Percentiles rank a stretch among this genome's conserved stretches.
Conservation (phyloP, 2,329 filamentous ascomycete genomes). For the Botryotinia narcissicola region DNA sequence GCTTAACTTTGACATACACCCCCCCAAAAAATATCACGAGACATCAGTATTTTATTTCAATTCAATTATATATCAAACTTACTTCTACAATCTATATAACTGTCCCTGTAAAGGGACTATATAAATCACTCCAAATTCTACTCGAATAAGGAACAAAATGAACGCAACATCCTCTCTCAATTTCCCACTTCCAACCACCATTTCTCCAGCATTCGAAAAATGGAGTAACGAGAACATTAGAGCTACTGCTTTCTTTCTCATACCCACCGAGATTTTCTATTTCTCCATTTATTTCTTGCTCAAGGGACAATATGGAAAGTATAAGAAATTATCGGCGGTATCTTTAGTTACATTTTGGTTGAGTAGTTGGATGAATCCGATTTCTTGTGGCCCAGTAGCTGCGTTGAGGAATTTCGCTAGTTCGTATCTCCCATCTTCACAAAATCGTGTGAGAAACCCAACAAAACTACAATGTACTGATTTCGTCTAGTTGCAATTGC, state of each 20-base stretch:
- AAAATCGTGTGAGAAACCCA: background rate
- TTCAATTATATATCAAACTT: background rate
- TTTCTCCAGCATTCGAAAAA: conserved; percentile 31
- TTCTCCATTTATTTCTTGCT: conserved; percentile 38
- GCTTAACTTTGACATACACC: background rate
- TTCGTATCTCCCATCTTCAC: conserved; percentile 26
- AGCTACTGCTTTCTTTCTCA: conserved; percentile 32
- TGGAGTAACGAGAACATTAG: conserved; percentile 33
- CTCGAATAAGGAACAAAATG: conserved; percentile 25
- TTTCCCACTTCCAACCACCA: conserved; percentile 23
- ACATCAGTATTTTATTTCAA: background rate
- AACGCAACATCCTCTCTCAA: conserved; percentile 30
- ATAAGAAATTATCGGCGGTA: conserved; percentile 30
- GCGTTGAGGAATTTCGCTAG: conserved; percentile 40
- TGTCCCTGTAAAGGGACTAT: background rate
- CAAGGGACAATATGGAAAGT: conserved; percentile 30
- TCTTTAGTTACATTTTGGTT: conserved; percentile 34
- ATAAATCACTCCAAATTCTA: background rate
- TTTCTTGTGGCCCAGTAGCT: conserved; percentile 37
- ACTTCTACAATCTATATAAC: background rate
- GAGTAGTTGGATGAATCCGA: conserved; percentile 34
- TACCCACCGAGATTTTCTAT: conserved; percentile 37
- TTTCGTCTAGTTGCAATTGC: conserved; percentile 38
- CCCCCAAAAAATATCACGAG: background rate
- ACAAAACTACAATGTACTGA: background rate